phyloP scores from a whole-genome alignment of 139 green algal genomes.

The Pedinophyceae sp. region DNA sequence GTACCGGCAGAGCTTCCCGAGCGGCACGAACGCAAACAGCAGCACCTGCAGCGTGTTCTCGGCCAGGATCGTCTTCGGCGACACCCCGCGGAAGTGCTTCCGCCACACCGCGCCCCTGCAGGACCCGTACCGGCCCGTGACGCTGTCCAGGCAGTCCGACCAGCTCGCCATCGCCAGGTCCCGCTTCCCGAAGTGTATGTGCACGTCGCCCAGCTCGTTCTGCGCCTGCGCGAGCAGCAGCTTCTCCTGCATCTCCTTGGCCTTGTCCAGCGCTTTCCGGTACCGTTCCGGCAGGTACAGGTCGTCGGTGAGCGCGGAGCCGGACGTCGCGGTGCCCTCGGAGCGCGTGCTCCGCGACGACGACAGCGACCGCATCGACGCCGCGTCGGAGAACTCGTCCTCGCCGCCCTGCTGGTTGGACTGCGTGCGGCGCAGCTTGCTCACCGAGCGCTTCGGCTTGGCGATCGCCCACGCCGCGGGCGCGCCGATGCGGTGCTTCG shows the following conservation, averaged over 20 bases:
- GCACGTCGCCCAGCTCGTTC: neutral
- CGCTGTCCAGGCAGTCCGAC: neutral
- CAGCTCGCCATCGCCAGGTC: neutral
- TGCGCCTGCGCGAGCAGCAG: neutral
- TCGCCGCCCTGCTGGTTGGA: too few relatives aligned
- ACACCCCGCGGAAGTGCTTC: neutral
- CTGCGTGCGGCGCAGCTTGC: too few relatives aligned
- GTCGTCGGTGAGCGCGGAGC: too few relatives aligned
- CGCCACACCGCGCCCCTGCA: neutral
- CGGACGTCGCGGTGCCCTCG: too few relatives aligned
- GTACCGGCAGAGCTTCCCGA: neutral
- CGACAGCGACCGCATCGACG: too few relatives aligned
- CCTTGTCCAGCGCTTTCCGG: neutral
- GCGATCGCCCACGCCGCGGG: too few relatives aligned
- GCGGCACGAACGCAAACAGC: neutral
- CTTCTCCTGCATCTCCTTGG: neutral
- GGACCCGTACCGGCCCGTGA: neutral
- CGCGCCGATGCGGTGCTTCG: too few relatives aligned
- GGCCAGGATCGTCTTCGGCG: neutral
- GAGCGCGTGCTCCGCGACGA: too few relatives aligned
- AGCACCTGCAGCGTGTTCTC: neutral
- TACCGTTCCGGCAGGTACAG: too few relatives aligned
- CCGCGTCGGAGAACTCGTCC: too few relatives aligned
- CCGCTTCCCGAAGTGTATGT: neutral
- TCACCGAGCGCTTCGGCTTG: too few relatives aligned